Evolutionary conservation across 495 filamentous ascomycete genomes (phyloP).

Genomic region (Xylaria venustula): DNA sequence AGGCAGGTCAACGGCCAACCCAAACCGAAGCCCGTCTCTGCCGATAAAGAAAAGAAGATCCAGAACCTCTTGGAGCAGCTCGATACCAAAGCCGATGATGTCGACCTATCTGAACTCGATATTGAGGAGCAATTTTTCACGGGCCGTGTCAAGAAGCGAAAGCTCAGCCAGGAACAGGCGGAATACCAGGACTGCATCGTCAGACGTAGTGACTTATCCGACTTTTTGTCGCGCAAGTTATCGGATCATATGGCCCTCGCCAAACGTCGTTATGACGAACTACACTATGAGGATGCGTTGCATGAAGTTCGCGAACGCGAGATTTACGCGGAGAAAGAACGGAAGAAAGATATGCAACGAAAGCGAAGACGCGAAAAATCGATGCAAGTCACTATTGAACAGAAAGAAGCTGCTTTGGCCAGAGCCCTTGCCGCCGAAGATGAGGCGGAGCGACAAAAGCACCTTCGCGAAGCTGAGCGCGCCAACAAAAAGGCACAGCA

Average conservation of each 20-base stretch:
- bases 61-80: slow-evolving; percentile 62
- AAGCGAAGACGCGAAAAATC: slow-evolving; percentile 97
- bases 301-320: slow-evolving; percentile 86
- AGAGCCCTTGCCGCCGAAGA: slow-evolving; percentile 73
- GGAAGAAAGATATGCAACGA: slow-evolving; percentile 99
- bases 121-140: slow-evolving; percentile 54
- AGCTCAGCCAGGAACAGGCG: slow-evolving; percentile 58
- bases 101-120: slow-evolving; percentile 64
- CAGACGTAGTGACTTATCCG: slow-evolving; percentile 37
- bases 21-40: slow-evolving; percentile 54
- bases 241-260: slow-evolving; percentile 48
- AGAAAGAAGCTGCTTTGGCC: slow-evolving; percentile 76
- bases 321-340: slow-evolving; percentile 92
- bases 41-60: slow-evolving; percentile 68
- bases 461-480: slow-evolving; percentile 75
- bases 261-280: slow-evolving; percentile 48
- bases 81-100: slow-evolving; percentile 66
- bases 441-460: slow-evolving; percentile 72
- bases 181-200: slow-evolving; percentile 56
- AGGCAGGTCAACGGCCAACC: slow-evolving; percentile 49
- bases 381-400: slow-evolving; percentile 78
- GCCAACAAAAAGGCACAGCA: slow-evolving; percentile 85
- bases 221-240: slow-evolving; percentile 33
- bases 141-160: slow-evolving; percentile 59
- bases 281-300: slow-evolving; percentile 63